These are phyloP conservation scores for Colletotrichum tabaci DNA, from an alignment of 2,329 filamentous ascomycete species.

Conservation along the genomic window DNA sequence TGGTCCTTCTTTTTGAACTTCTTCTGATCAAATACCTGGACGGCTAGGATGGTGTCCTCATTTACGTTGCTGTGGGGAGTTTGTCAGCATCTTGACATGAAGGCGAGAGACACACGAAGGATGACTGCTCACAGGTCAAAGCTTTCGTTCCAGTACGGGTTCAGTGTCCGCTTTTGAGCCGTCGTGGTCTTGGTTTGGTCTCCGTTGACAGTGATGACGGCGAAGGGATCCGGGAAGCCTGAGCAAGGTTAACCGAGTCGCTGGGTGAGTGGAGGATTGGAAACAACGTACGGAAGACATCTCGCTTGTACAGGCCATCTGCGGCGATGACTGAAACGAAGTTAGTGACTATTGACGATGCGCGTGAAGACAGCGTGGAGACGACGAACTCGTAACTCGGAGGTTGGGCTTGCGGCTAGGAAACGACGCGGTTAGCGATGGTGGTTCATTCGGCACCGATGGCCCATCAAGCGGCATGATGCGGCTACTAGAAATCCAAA, in stretches of 20 bases:
- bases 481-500: neutral
- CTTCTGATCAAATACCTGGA: conserved; percentile 99
- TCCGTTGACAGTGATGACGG: conserved; percentile 95
- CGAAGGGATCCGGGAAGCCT: conserved; percentile 99
- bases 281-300: conserved; percentile 90
- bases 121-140: conserved; percentile 88
- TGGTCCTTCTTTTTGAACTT: conserved; percentile 99
- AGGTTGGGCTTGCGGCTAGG: conserved; percentile 82
- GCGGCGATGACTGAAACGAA: conserved; percentile 88
- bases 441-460: neutral
- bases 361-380: conserved; percentile 43
- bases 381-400: conserved; percentile 87
- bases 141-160: conserved; percentile 99
- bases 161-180: conserved; percentile 96
- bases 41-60: conserved; percentile 95
- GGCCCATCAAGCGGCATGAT: neutral
- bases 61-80: conserved; percentile 78
- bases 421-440: conserved; percentile 23
- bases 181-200: conserved; percentile 99
- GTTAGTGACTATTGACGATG: conserved; percentile 54
- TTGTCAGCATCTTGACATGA: conserved; percentile 18
- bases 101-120: conserved; percentile 43
- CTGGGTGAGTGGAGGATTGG: neutral
- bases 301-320: conserved; percentile 97
- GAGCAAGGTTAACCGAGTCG: conserved; percentile 47